Base-by-base conservation (phyloP, 2,329 filamentous ascomycete species). In the Epicoccum nigrum region DNA sequence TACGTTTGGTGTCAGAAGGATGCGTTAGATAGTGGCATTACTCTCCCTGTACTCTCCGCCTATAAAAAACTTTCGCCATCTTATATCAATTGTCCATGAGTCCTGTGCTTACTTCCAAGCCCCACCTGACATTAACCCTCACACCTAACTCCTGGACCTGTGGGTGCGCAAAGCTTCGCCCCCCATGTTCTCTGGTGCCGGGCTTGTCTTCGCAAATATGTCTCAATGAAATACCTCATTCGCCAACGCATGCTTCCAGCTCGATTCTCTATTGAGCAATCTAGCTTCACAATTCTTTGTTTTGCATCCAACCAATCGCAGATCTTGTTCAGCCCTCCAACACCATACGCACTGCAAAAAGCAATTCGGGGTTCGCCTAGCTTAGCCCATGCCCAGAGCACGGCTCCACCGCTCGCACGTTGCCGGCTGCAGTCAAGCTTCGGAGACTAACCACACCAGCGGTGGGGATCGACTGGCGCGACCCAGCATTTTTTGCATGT, bases 381-480 rank as follows among this genome's bases (percentile, higher is more conserved):
- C 27, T 53, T 55, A 49, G 59, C 51, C 34, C 42, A 49, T 47
- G 44, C 54, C 56, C 55, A 59, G 50, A 60, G 55, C 58, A 50
- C 35, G 50, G 51, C 47, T 33, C 43, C 34, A 27, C 52, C 37
- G 50, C 46, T 37, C 33, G 15, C 37, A 39, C 60, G 47, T 56
- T 44, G 27, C 54, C 56, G 9, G 21, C 43, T 30, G 2, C 25
- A 45, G 59, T 12, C 45, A 62, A 59, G 43, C 55, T 38, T 50
- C 60, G 61, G 59, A 51, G 58, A 47, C 55, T 55, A 60, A 55
- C 45, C 50, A 35, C 20, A 30, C 39, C 40, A 51, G 60, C 54
- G 59, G 59, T 63, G 65, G 59, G 56, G 62, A 63, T 65, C 56
- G 54, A 60, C 54, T 38, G 40, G 49, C 55, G 55, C 55, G 52